Evolutionary conservation across 139 green algal species (phyloP), one percentile per base, ranked within the genome.

Genomic region (Penium margaritaceum): DNA sequence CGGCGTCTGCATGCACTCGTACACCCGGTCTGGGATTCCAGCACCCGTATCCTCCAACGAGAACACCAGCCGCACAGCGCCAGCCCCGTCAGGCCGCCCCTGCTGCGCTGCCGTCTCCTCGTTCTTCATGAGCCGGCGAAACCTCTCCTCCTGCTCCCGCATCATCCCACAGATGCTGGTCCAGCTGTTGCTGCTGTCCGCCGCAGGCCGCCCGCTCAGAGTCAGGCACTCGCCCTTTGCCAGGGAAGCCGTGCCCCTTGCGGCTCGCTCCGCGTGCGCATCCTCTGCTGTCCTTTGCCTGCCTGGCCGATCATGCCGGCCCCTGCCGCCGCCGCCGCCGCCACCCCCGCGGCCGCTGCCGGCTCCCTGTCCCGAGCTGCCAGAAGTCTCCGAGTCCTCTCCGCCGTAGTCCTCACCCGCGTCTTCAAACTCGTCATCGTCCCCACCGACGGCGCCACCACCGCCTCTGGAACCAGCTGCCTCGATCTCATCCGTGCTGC

Each of bases 41-140:
- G 34, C 34, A 34, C 66, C 66, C 35, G 66, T 74, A n/a, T 74
- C 66, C 66, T 74, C 66, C 66, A 74, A 21, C 12, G 51, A 64
- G 7, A 74, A 63, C 35, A 64, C 39, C 36, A 74, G 66, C 66
- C 44, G n/a, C 32, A 69, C 32, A n/a, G n/a, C n/a, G n/a, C n/a
- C n/a, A n/a, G 9, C 41, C 9, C 41, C 41, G 41, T 51, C 41
- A 12, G 41, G 54, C 54, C 19, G 53, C n/a, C 19, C 53, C 53
- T 34, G 51, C 12, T 32, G 51, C 51, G 19, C 15, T 17, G 7
- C 24, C 5, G 19, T 9, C 51, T 17, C 12, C n/a, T n/a, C n/a
- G n/a, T n/a, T n/a, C n/a, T n/a, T n/a, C n/a, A n/a, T n/a, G n/a
- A n/a, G n/a, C n/a, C n/a, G n/a, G n/a, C n/a, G n/a, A n/a, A n/a